Conservation (phyloP, 2,329 filamentous ascomycete genomes). For the Sporothrix protearum region DNA sequence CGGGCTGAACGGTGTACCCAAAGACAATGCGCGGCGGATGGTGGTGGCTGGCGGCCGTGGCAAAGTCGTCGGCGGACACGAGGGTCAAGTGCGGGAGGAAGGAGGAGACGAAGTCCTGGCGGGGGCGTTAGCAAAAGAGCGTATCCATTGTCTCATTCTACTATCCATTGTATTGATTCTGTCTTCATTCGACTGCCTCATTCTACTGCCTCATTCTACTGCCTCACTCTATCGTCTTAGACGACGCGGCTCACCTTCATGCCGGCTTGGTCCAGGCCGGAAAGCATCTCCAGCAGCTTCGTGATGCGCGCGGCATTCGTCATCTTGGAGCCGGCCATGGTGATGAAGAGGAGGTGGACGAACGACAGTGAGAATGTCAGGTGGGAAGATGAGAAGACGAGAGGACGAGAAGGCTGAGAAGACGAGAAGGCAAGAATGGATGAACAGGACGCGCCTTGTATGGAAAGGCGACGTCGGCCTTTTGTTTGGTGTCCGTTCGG, state of each 20-base stretch:
- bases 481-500: background rate
- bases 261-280: background rate
- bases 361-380: too few relatives aligned
- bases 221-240: too few relatives aligned
- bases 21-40: slow-evolving; percentile 33
- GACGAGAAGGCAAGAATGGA: background rate
- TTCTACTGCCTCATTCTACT: too few relatives aligned
- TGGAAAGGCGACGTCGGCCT: background rate
- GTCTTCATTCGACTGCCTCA: too few relatives aligned
- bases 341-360: background rate
- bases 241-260: background rate
- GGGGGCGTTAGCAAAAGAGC: background rate
- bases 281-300: slow-evolving; percentile 20
- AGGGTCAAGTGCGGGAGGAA: slow-evolving; percentile 44
- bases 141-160: too few relatives aligned
- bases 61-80: slow-evolving; percentile 34
- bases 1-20: slow-evolving; percentile 46
- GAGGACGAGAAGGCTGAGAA: too few relatives aligned
- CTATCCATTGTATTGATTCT: too few relatives aligned
- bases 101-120: slow-evolving; percentile 41
- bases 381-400: too few relatives aligned
- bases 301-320: slow-evolving; percentile 21
- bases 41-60: slow-evolving; percentile 4
- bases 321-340: slow-evolving; percentile 9
- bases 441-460: background rate